These are phyloP conservation scores for Polychytrium aggregatum DNA, from an alignment of 192 early-diverging fungal genomes.

Conservation along the genomic window DNA sequence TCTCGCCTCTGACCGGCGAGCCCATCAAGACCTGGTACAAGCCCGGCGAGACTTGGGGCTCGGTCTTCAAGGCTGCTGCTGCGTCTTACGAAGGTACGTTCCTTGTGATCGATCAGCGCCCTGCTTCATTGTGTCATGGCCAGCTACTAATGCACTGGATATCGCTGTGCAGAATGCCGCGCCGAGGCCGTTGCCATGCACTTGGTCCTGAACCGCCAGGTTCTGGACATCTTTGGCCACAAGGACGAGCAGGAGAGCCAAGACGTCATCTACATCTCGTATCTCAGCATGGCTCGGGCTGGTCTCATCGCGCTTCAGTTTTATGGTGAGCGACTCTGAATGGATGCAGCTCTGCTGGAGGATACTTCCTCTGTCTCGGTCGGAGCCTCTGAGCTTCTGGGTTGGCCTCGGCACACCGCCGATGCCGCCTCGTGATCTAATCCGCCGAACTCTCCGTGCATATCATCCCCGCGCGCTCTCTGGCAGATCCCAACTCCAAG, in stretches of 20 bases:
- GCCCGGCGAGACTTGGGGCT: conserved; percentile 45
- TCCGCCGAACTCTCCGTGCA: too few relatives aligned
- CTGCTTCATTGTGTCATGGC: not conserved
- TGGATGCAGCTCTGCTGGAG: not conserved
- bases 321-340: too few relatives aligned
- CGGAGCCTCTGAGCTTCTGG: too few relatives aligned
- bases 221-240: conserved; percentile 41
- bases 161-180: conserved; percentile 38
- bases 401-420: too few relatives aligned
- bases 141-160: not conserved
- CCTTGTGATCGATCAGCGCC: not conserved
- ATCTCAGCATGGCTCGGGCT: conserved; percentile 47
- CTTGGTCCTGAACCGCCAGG: conserved; percentile 23
- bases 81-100: conserved; percentile 18
- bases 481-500: conserved; percentile 12
- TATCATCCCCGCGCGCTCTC: too few relatives aligned
- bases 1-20: conserved; percentile 31
- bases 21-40: conserved; percentile 43
- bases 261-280: conserved; percentile 38
- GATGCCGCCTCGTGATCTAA: too few relatives aligned
- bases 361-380: too few relatives aligned
- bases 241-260: conserved; percentile 22
- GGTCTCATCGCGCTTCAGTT: conserved; percentile 40
- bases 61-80: conserved; percentile 35
- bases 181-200: conserved; percentile 45